Percentiles rank a stretch among this genome's conserved stretches.
These are phyloP conservation scores for Epichloe gansuensis DNA, from an alignment of 2,329 filamentous ascomycete species.

Conservation along the genomic window DNA sequence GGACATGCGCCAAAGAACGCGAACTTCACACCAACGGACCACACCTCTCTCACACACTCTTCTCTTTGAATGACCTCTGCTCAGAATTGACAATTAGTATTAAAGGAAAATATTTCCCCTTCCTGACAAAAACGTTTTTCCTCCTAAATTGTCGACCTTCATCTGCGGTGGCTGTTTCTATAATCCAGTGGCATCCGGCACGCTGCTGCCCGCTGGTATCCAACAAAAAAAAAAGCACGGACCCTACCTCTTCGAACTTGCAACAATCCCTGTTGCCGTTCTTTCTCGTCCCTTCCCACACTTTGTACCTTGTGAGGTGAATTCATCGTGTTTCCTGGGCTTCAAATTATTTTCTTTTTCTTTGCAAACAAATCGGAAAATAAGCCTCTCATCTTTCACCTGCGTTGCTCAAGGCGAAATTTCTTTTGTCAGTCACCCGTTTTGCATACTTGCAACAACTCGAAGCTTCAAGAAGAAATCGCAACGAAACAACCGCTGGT, in stretches of 20 bases:
- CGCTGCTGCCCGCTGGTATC: not conserved
- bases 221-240: not conserved
- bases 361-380: not conserved
- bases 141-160: not conserved
- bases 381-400: not conserved
- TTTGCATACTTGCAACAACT: not conserved
- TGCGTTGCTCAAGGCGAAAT: not conserved
- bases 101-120: not conserved
- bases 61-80: not conserved
- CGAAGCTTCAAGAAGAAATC: not conserved
- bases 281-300: too few species aligned
- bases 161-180: not conserved
- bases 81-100: not conserved
- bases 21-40: not conserved
- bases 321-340: too few species aligned
- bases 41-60: not conserved
- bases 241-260: not conserved
- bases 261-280: not conserved
- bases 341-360: not conserved
- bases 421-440: not conserved
- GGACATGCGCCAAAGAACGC: not conserved
- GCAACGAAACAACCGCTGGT: not conserved
- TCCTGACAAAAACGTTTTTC: not conserved
- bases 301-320: too few species aligned
- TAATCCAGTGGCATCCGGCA: not conserved